Conservation (phyloP, 176 grass and related monocot species). For the Paspalum vaginatum region DNA sequence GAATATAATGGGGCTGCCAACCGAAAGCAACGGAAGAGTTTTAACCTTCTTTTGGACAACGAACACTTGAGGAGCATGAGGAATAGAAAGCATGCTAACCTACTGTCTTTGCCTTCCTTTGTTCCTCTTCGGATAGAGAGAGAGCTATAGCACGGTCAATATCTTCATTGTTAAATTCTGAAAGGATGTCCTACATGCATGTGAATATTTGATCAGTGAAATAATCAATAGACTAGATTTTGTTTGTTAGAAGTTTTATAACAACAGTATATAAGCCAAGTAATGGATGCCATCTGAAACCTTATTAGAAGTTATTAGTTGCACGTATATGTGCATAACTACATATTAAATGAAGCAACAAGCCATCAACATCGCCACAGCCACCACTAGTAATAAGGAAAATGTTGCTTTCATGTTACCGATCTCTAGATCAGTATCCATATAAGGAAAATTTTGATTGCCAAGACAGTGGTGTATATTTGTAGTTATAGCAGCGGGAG, state of each 20-base stretch:
- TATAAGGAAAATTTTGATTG: neutral
- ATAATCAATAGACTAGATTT: neutral
- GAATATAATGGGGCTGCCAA: neutral
- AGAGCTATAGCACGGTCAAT: conserved; percentile 93
- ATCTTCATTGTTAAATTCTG: conserved; percentile 83
- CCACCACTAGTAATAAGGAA: neutral
- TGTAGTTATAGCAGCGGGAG: neutral
- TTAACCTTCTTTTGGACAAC: conserved; percentile 8
- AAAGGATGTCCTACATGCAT: conserved; percentile 56
- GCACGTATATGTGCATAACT: neutral
- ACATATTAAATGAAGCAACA: neutral
- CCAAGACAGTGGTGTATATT: neutral
- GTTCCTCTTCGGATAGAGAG: conserved; percentile 86
- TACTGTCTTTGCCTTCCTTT: conserved; percentile 59
- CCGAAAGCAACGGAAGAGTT: neutral
- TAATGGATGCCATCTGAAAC: neutral
- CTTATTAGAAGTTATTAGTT: neutral
- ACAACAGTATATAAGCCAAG: conserved; percentile 6
- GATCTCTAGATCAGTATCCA: neutral
- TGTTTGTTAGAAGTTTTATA: neutral
- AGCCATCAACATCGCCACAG: neutral
- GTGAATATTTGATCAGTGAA: conserved; percentile 38
- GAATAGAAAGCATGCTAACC: conserved; percentile 61
- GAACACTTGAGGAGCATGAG: neutral
- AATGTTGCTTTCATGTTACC: neutral